These are phyloP conservation scores for Nothomitra cinnamomea DNA, from an alignment of 2,329 filamentous ascomycete species.

Conservation along the genomic window DNA sequence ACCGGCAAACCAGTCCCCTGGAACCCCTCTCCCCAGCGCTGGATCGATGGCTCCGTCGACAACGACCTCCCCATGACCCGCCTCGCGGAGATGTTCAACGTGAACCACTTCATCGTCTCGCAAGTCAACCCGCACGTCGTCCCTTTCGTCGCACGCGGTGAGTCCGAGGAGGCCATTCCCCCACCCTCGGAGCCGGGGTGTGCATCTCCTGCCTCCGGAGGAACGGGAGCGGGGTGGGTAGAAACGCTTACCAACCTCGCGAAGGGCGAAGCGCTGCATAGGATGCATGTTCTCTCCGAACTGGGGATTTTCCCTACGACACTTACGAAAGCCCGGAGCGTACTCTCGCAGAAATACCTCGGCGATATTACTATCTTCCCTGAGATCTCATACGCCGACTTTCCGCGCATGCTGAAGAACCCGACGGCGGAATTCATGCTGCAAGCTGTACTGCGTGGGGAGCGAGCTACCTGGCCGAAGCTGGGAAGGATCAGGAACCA, in stretches of 20 bases:
- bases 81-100: slow-evolving; percentile 88
- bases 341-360: slow-evolving; percentile 80
- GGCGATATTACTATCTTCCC: slow-evolving; percentile 92
- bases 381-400: slow-evolving; percentile 54
- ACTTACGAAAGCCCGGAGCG: slow-evolving; percentile 59
- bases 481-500: slow-evolving; percentile 71
- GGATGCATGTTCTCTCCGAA: slow-evolving; percentile 65
- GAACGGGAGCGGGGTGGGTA: slow-evolving; percentile 39
- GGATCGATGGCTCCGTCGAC: slow-evolving; percentile 90
- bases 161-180: slow-evolving; percentile 16
- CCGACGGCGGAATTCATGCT: slow-evolving; percentile 78
- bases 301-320: slow-evolving; percentile 65
- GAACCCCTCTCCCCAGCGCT: slow-evolving; percentile 71
- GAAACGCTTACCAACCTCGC: slow-evolving; percentile 53
- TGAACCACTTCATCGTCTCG: slow-evolving; percentile 95
- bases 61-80: slow-evolving; percentile 85
- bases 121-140: slow-evolving; percentile 93
- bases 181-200: slow-evolving; percentile 19
- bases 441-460: slow-evolving; percentile 56
- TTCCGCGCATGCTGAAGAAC: slow-evolving; percentile 65
- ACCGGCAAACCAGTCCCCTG: slow-evolving; percentile 65
- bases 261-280: slow-evolving; percentile 63
- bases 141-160: slow-evolving; percentile 65
- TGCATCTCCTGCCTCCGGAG: slow-evolving; percentile 18
- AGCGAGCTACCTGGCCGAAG: slow-evolving; percentile 84